phyloP scores from a whole-genome alignment of 192 early-diverging fungal genomes.

The Coemansia sp. region DNA sequence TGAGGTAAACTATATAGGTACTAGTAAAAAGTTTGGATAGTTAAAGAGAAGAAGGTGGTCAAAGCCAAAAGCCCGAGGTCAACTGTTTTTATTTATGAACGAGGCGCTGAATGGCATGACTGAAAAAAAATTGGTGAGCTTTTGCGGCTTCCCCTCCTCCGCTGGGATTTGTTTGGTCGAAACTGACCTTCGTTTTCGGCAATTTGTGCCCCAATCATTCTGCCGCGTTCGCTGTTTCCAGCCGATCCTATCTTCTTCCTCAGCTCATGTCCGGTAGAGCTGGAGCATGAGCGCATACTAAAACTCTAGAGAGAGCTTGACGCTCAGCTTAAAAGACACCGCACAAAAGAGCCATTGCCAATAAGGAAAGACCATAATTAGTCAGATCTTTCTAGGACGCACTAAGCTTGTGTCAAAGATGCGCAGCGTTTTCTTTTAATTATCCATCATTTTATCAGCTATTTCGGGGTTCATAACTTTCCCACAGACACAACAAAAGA shows the following conservation, averaged over 20 bases:
- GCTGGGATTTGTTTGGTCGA: background rate
- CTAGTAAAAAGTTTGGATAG: background rate
- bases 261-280: too few relatives aligned
- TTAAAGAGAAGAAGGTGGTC: background rate
- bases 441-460: background rate
- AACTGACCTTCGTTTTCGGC: background rate
- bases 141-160: background rate
- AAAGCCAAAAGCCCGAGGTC: background rate
- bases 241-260: background rate
- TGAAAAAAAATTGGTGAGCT: background rate
- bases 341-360: background rate
- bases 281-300: too few relatives aligned
- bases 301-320: too few relatives aligned
- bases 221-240: background rate
- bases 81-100: constrained; percentile 6
- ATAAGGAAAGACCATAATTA: background rate
- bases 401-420: background rate
- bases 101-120: background rate
- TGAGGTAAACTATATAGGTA: background rate
- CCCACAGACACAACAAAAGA: background rate
- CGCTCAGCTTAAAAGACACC: too few relatives aligned
- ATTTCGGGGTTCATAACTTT: background rate
- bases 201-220: background rate
- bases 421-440: background rate
- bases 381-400: background rate